Evolutionary conservation across 768 basidiomycete genomes (phyloP).

Genomic region (Crucibulum laeve): DNA sequence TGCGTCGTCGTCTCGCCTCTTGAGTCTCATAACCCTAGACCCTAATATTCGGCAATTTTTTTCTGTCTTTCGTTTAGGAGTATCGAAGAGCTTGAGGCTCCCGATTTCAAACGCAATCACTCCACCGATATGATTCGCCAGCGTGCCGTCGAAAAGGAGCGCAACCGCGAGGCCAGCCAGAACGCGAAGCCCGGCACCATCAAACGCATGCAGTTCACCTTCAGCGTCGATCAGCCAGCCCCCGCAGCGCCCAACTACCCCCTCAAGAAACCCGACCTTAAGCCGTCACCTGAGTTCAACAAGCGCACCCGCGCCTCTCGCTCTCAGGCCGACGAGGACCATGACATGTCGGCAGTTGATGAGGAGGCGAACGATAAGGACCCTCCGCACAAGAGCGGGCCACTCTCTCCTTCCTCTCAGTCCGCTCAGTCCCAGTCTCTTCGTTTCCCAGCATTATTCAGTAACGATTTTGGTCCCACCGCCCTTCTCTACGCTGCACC

Average conservation of each 20-base stretch:
- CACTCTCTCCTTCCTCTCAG: constrained; percentile 12
- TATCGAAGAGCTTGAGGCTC: constrained; percentile 82
- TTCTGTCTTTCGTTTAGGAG: constrained; percentile 42
- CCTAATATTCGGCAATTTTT: constrained; percentile 19
- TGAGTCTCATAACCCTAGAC: constrained; percentile 22
- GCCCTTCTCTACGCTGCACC: constrained; percentile 69
- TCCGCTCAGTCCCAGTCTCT: constrained; percentile 38
- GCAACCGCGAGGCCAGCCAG: constrained; percentile 64
- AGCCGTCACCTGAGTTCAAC: constrained; percentile 62
- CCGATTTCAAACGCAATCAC: constrained; percentile 76
- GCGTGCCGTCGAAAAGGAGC: constrained; percentile 79
- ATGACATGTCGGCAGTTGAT: constrained; percentile 20
- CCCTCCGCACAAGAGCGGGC: constrained; percentile 22
- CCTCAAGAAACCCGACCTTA: constrained; percentile 62
- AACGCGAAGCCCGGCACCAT: constrained; percentile 67
- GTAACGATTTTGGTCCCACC: constrained; percentile 71
- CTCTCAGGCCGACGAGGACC: constrained; percentile 23
- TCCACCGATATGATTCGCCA: constrained; percentile 77
- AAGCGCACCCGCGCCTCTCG: constrained; percentile 36
- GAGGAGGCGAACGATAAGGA: constrained; percentile 30
- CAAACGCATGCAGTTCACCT: constrained; percentile 89
- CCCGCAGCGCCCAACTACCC: constrained; percentile 37
- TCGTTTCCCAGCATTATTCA: constrained; percentile 72
- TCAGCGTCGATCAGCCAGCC: constrained; percentile 71
- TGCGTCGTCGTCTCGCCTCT: constrained; percentile 31